Conservation (phyloP, 2,329 filamentous ascomycete species). For the Dactylonectria macrodidyma region DNA sequence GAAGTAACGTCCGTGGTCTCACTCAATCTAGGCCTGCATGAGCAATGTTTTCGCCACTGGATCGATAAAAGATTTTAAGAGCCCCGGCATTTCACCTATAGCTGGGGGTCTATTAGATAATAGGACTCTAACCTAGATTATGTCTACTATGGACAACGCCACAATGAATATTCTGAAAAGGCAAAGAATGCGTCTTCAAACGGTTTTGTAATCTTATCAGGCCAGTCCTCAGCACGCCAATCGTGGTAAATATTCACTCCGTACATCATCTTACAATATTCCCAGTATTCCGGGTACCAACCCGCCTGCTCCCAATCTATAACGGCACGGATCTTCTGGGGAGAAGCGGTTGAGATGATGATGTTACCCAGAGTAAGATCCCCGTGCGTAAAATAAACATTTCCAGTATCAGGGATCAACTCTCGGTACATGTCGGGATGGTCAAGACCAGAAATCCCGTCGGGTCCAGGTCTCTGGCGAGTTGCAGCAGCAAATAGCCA, state of each 20-base stretch:
- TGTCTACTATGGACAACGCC: slow-evolving; percentile 31
- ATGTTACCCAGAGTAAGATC: slow-evolving; percentile 44
- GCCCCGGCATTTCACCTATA: too few species aligned
- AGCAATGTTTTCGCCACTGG: too few species aligned
- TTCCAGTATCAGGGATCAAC: slow-evolving; percentile 35
- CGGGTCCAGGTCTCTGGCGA: slow-evolving; percentile 30
- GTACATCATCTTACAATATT: slow-evolving; percentile 46
- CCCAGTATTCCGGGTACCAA: slow-evolving; percentile 52
- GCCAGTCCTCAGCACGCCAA: slow-evolving; percentile 39
- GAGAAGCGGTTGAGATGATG: slow-evolving; percentile 30
- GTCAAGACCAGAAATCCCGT: slow-evolving; percentile 17
- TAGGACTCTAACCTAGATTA: too few species aligned
- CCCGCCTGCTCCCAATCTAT: slow-evolving; percentile 49
- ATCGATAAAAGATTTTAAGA: too few species aligned
- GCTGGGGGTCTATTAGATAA: too few species aligned
- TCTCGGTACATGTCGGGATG: slow-evolving; percentile 29
- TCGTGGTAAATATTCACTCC: slow-evolving; percentile 35
- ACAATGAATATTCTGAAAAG: slow-evolving; percentile 34
- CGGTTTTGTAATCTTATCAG: slow-evolving; percentile 37
- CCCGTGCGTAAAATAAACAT: slow-evolving; percentile 45
- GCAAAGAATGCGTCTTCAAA: slow-evolving; percentile 31
- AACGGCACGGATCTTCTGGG: slow-evolving; percentile 33
- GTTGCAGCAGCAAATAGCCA: slow-evolving; percentile 40
- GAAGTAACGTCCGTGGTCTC: too few species aligned
- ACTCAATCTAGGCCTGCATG: too few species aligned